Evolutionary conservation across 2,329 filamentous ascomycete species (phyloP).

Genomic region (Talaromyces islandicus): DNA sequence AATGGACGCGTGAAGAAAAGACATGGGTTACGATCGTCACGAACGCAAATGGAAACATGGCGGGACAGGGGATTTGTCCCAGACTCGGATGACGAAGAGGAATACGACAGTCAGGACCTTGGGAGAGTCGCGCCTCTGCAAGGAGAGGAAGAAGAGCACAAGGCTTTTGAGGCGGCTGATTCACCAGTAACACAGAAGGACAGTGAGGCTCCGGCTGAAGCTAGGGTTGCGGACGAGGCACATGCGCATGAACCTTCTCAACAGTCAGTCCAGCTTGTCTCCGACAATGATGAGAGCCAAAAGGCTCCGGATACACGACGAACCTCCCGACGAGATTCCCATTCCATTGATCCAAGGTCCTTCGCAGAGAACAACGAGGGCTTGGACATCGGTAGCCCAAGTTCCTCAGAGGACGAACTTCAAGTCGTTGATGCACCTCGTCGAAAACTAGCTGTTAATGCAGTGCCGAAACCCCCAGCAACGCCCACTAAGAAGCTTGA

Average conservation of each 20-base stretch:
- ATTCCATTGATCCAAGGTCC: neutral
- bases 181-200: neutral
- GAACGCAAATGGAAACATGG: conserved; percentile 43
- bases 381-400: conserved; percentile 1
- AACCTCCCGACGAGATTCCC: neutral
- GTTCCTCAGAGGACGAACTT: conserved; percentile 33
- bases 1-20: conserved; percentile 17
- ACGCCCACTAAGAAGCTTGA: conserved; percentile 8
- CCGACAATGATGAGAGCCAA: neutral
- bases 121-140: neutral
- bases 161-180: neutral
- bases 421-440: conserved; percentile 22
- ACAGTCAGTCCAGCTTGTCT: conserved; percentile 3
- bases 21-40: conserved; percentile 30
- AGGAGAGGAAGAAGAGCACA: neutral
- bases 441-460: conserved; percentile 9
- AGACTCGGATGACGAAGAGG: conserved; percentile 40
- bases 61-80: conserved; percentile 46
- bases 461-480: conserved; percentile 6
- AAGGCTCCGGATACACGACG: neutral
- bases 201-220: neutral
- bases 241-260: neutral
- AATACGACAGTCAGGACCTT: neutral
- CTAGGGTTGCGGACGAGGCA: neutral
- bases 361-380: neutral